Conservation (phyloP, 2,329 filamentous ascomycete genomes). For the Tolypocladium guangdongense region DNA sequence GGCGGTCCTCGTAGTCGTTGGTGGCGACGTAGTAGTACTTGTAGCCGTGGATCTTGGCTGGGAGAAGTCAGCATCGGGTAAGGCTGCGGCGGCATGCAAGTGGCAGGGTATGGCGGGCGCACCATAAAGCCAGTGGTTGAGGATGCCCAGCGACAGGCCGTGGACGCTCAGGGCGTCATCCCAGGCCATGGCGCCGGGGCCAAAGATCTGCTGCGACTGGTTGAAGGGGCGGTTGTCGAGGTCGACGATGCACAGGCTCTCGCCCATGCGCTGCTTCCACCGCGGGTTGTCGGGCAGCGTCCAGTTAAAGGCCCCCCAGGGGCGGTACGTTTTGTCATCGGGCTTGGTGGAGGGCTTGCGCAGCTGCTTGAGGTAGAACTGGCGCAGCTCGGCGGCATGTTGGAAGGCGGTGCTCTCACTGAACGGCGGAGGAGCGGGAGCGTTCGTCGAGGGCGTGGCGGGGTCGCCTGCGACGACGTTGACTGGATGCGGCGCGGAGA, state of each 20-base stretch:
- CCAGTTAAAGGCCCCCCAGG: constrained; percentile 21
- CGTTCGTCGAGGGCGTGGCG: background rate
- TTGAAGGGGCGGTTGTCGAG: constrained; percentile 30
- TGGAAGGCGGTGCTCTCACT: background rate
- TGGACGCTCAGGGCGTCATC: constrained; percentile 19
- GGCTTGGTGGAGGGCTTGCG: constrained; percentile 18
- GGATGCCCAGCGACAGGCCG: constrained; percentile 27
- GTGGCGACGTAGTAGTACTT: constrained; percentile 34
- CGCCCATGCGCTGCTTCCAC: constrained; percentile 23
- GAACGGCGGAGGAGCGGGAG: background rate
- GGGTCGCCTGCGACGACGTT: background rate
- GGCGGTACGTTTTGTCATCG: constrained; percentile 14
- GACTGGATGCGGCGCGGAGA: background rate
- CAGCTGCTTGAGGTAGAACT: constrained; percentile 21
- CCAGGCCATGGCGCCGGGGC: constrained; percentile 23
- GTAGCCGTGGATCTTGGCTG: constrained; percentile 35
- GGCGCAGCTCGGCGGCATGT: constrained; percentile 11
- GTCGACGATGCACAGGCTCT: constrained; percentile 33
- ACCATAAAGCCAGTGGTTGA: constrained; percentile 35
- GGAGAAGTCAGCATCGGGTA: constrained; percentile 7
- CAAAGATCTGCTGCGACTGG: constrained; percentile 24
- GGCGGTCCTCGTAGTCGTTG: constrained; percentile 26
- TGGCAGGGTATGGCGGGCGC: constrained; percentile 1
- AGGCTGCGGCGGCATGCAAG: background rate
- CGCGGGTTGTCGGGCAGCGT: constrained; percentile 14